These are phyloP conservation scores for Scutellaria galericulata DNA, from an alignment of 257 asterid genomes.

Conservation along the genomic window DNA sequence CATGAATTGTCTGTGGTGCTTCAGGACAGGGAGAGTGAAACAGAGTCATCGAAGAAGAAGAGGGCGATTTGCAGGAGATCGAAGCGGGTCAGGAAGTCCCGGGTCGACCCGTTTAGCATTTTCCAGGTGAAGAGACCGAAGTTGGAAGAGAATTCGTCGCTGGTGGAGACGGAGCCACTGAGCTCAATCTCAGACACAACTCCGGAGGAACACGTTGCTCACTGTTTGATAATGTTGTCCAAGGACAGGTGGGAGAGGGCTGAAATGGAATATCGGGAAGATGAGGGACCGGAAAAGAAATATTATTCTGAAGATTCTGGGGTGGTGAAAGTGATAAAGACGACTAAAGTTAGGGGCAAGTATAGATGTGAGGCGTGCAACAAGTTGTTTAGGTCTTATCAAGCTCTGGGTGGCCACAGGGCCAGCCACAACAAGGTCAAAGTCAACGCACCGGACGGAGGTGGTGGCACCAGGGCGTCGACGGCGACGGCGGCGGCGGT, in stretches of 20 bases:
- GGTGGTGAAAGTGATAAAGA: slow-evolving; percentile 39
- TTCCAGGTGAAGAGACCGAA: slow-evolving; percentile 32
- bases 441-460: background rate
- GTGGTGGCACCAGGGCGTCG: too few species aligned
- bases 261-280: slow-evolving; percentile 27
- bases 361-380: slow-evolving; percentile 81
- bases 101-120: slow-evolving; percentile 19
- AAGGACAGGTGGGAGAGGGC: slow-evolving; percentile 58
- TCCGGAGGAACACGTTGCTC: slow-evolving; percentile 81
- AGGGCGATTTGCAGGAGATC: slow-evolving; percentile 47
- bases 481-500: slow-evolving; percentile 30
- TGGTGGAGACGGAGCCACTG: slow-evolving; percentile 46
- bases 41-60: slow-evolving; percentile 56
- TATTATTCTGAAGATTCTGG: slow-evolving; percentile 39
- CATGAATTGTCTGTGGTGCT: slow-evolving; percentile 47
- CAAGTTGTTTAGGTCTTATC: slow-evolving; percentile 74
- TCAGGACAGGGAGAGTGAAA: slow-evolving; percentile 67
- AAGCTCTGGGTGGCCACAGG: slow-evolving; percentile 93
- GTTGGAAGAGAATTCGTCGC: slow-evolving; percentile 37
- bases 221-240: slow-evolving; percentile 81
- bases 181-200: slow-evolving; percentile 74
- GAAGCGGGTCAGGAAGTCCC: slow-evolving; percentile 49
- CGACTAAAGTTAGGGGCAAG: slow-evolving; percentile 52
- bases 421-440: slow-evolving; percentile 86
- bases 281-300: slow-evolving; percentile 24